These are phyloP conservation scores for Magnolia sinica DNA, from an alignment of 164 flowering plant genomes.

Conservation along the genomic window DNA sequence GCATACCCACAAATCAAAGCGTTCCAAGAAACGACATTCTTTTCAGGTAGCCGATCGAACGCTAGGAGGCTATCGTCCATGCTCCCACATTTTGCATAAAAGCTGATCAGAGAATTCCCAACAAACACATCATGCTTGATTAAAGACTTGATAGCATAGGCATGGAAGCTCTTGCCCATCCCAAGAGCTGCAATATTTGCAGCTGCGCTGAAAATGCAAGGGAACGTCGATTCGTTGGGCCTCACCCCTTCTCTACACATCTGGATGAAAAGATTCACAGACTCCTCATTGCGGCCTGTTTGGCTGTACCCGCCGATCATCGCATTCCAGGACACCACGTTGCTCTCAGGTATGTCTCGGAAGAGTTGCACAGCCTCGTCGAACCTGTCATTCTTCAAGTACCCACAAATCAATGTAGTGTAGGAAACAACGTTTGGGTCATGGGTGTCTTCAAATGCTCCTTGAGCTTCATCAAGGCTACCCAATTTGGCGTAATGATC, in stretches of 20 bases:
- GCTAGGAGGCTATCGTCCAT: conserved; percentile 66
- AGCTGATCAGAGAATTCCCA: conserved; percentile 65
- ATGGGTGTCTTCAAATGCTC: conserved; percentile 53
- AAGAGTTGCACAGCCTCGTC: conserved; percentile 56
- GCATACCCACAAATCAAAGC: conserved; percentile 78
- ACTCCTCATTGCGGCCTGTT: conserved; percentile 66
- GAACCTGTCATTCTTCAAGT: conserved; percentile 43
- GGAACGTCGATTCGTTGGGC: conserved; percentile 54
- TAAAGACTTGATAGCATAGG: conserved; percentile 59
- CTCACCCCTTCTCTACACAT: conserved; percentile 58
- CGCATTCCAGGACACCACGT: conserved; percentile 83
- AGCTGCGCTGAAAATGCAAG: conserved; percentile 64
- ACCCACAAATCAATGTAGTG: conserved; percentile 63
- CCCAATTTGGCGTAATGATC: conserved; percentile 59
- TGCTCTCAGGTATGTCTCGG: conserved; percentile 59
- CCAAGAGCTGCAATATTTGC: conserved; percentile 70
- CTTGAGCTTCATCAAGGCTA: conserved; percentile 43
- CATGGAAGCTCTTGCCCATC: conserved; percentile 74
- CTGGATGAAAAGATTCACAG: conserved; percentile 64
- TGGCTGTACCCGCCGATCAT: conserved; percentile 82
- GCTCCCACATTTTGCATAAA: conserved; percentile 82
- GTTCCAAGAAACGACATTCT: conserved; percentile 77
- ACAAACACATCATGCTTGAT: conserved; percentile 46
- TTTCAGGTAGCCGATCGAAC: conserved; percentile 40
- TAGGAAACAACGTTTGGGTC: conserved; percentile 73